phyloP scores from a whole-genome alignment of 768 basidiomycete species.

The Cystofilobasidium capitatum region DNA sequence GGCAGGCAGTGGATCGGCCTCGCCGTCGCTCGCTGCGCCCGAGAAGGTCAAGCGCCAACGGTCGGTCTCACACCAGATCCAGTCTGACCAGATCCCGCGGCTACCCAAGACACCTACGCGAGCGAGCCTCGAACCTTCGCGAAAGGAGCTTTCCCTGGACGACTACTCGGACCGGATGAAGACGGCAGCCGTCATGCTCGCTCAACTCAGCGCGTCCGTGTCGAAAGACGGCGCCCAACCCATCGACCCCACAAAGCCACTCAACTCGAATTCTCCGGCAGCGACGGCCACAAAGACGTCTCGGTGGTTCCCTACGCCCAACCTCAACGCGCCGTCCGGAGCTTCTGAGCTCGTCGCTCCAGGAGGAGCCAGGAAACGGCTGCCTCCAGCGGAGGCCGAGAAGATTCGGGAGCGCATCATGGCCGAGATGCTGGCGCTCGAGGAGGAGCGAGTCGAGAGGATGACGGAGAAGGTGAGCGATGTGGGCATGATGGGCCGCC shows the following conservation, averaged over 20 bases:
- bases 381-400: slow-evolving; percentile 72
- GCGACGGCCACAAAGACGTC: not conserved
- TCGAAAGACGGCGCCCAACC: not conserved
- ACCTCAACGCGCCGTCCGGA: not conserved
- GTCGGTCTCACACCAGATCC: not conserved
- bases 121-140: slow-evolving; percentile 18
- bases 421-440: slow-evolving; percentile 94
- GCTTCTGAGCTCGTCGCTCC: not conserved
- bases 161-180: slow-evolving; percentile 99
- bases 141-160: slow-evolving; percentile 62
- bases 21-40: not conserved
- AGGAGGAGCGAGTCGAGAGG: slow-evolving; percentile 90
- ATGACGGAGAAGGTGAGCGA: slow-evolving; percentile 49
- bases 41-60: not conserved
- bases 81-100: not conserved
- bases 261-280: not conserved
- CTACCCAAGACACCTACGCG: not conserved
- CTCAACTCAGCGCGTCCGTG: slow-evolving; percentile 70
- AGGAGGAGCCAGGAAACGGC: slow-evolving; percentile 50
- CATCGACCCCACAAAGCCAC: not conserved
- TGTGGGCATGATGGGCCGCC: slow-evolving; percentile 28
- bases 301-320: slow-evolving; percentile 1
- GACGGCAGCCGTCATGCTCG: slow-evolving; percentile 95
- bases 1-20: not conserved
- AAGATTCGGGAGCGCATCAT: slow-evolving; percentile 92